Conservation (phyloP, 2,329 filamentous ascomycete species). For the Clarireedia paspali region DNA sequence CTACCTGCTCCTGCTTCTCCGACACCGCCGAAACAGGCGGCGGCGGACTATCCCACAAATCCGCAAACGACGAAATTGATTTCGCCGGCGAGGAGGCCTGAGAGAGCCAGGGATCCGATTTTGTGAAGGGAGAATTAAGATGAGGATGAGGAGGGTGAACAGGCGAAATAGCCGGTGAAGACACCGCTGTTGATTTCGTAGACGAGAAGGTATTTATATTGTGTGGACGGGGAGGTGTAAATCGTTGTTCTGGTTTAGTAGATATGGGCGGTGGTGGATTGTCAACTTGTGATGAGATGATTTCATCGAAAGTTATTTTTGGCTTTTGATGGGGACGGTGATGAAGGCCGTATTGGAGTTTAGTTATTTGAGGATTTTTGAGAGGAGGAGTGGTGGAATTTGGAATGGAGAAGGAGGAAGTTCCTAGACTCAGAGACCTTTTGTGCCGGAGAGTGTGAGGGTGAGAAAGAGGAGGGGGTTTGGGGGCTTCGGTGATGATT, state of each 20-base stretch:
- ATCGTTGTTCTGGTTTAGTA: too few relatives aligned
- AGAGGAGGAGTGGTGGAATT: background rate
- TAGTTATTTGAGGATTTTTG: constrained; percentile 9
- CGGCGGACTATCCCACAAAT: background rate
- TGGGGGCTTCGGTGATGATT: constrained; percentile 11
- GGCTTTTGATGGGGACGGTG: constrained; percentile 6
- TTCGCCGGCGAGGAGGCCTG: background rate
- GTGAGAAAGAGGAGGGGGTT: background rate
- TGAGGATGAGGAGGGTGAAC: background rate
- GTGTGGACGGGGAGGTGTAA: too few relatives aligned
- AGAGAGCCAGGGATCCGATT: background rate
- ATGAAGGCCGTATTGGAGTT: background rate
- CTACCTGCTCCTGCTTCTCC: too few relatives aligned
- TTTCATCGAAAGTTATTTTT: constrained; percentile 6
- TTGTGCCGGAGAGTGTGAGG: constrained; percentile 12
- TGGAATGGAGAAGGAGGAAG: background rate
- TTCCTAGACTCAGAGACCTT: constrained; percentile 18
- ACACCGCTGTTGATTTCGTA: too few relatives aligned
- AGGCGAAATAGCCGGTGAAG: background rate
- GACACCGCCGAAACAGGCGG: too few relatives aligned
- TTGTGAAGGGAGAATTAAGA: background rate
- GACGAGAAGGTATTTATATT: too few relatives aligned
- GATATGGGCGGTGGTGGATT: background rate
- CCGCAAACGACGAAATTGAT: background rate
- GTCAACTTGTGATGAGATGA: background rate